A percentile compares a stretch with the other conserved stretches of the same genome.
These are phyloP conservation scores for Tuber calosporum DNA, from an alignment of 495 filamentous ascomycete genomes.

Conservation along the genomic window DNA sequence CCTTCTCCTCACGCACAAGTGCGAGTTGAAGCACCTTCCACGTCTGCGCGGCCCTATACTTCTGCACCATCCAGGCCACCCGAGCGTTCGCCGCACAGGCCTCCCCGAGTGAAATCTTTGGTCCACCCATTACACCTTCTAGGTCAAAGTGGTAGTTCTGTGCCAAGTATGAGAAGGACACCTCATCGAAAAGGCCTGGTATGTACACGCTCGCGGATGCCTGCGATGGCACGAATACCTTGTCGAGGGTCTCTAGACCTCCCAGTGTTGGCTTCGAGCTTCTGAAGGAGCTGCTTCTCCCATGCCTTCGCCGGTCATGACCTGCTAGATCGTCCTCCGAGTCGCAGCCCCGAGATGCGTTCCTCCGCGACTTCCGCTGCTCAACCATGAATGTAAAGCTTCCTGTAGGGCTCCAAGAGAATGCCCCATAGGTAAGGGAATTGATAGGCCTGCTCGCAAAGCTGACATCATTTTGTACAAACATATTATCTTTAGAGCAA, in stretches of 20 bases:
- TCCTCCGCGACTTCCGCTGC: conserved; percentile 23
- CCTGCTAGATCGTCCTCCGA: conserved; percentile 34
- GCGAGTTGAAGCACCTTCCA: conserved; percentile 35
- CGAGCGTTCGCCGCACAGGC: conserved; percentile 37
- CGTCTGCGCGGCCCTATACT: conserved; percentile 36
- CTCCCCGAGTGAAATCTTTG: conserved; percentile 24
- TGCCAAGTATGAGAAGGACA: conserved; percentile 33
- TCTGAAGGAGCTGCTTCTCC: conserved; percentile 36
- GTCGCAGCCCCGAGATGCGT: conserved; percentile 27
- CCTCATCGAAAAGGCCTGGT: conserved; percentile 32
- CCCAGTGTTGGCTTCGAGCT: conserved; percentile 20
- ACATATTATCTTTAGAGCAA: conserved; percentile 71
- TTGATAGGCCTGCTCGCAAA: conserved; percentile 75
- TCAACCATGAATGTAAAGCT: conserved; percentile 38
- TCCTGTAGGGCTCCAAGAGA: conserved; percentile 46
- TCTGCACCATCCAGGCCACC: conserved; percentile 29
- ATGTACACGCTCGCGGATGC: conserved; percentile 32
- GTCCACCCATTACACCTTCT: conserved; percentile 17
- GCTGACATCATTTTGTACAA: conserved; percentile 81
- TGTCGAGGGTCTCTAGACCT: conserved; percentile 27
- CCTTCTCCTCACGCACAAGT: conserved; percentile 31
- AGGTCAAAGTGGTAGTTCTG: conserved; percentile 28
- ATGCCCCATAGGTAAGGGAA: conserved; percentile 55
- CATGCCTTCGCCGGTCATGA: conserved; percentile 27
- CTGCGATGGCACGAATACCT: conserved; percentile 33